Evolutionary conservation across 1,284 basidiomycete genomes (phyloP).

Genomic region (Sparassis latifolia): DNA sequence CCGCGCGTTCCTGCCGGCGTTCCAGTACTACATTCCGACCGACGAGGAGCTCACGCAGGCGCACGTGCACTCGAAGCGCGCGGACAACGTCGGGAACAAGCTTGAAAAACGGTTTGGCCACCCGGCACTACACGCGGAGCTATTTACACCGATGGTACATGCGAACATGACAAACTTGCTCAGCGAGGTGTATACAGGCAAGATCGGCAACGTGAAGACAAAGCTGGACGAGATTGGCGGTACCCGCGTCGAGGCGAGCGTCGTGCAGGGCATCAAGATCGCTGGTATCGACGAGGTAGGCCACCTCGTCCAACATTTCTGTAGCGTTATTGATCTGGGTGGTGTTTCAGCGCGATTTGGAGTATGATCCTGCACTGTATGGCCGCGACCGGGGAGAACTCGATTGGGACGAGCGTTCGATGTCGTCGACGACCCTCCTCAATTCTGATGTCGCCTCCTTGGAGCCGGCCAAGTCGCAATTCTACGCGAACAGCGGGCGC

Average conservation of each 20-base stretch:
- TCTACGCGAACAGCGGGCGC: constrained; percentile 34
- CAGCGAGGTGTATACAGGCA: constrained; percentile 68
- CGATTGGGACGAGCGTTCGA: constrained; percentile 73
- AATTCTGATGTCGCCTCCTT: constrained; percentile 32
- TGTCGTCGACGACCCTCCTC: constrained; percentile 54
- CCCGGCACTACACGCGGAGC: constrained; percentile 70
- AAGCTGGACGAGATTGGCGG: constrained; percentile 71
- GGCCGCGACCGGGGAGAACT: constrained; percentile 71
- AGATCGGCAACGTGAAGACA: constrained; percentile 54
- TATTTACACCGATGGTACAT: constrained; percentile 87
- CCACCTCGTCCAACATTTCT: neutral
- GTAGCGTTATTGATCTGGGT: neutral
- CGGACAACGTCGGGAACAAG: constrained; percentile 62
- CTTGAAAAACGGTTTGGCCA: constrained; percentile 84
- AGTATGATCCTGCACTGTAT: constrained; percentile 70
- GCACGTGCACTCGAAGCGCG: constrained; percentile 64
- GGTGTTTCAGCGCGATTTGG: constrained; percentile 50
- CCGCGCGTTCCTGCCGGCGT: constrained; percentile 59
- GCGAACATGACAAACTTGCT: constrained; percentile 78
- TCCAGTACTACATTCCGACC: constrained; percentile 75
- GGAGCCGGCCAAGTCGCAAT: constrained; percentile 29
- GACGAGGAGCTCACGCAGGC: constrained; percentile 65
- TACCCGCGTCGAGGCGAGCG: constrained; percentile 61
- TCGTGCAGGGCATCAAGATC: constrained; percentile 71
- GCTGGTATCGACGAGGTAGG: constrained; percentile 67